Evolutionary conservation across 805 yeast species (phyloP).

Genomic region (Komagataella phaffii): DNA sequence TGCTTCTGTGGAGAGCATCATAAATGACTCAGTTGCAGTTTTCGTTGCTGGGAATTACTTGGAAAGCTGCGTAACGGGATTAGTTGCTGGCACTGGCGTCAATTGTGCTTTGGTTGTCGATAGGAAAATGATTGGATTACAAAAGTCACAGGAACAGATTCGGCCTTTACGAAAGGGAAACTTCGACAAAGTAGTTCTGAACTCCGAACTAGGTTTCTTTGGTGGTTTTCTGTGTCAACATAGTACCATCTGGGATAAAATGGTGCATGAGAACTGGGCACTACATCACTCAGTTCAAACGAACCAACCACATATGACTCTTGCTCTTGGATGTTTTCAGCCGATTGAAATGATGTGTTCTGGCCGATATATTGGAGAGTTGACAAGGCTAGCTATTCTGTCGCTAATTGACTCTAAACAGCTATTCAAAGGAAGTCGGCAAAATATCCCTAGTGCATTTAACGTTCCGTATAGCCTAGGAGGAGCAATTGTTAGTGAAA

Average conservation of each 20-base stretch:
- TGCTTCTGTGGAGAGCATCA: slow-evolving; percentile 28
- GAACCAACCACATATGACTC: slow-evolving; percentile 11
- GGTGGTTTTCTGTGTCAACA: slow-evolving; percentile 23
- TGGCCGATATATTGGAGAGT: slow-evolving; percentile 44
- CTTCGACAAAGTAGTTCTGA: slow-evolving; percentile 18
- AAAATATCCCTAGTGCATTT: not conserved
- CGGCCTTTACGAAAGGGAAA: not conserved
- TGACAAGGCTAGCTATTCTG: slow-evolving; percentile 27
- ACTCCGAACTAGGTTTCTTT: slow-evolving; percentile 44
- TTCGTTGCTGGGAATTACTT: slow-evolving; percentile 33
- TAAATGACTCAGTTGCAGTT: slow-evolving; percentile 59
- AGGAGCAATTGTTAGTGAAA: slow-evolving; percentile 26
- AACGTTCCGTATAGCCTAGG: slow-evolving; percentile 17
- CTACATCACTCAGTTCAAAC: slow-evolving; percentile 3
- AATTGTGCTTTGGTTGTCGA: slow-evolving; percentile 33
- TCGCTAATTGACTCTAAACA: slow-evolving; percentile 16
- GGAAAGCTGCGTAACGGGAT: slow-evolving; percentile 27
- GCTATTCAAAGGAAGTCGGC: slow-evolving; percentile 3
- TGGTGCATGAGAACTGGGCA: slow-evolving; percentile 20
- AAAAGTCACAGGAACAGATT: not conserved
- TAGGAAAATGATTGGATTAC: not conserved
- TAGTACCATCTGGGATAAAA: slow-evolving; percentile 25
- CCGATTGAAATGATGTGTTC: slow-evolving; percentile 43
- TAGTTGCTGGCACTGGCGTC: slow-evolving; percentile 61
- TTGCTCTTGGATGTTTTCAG: slow-evolving; percentile 25